Evolutionary conservation across 1,139 yeast species (phyloP).

Genomic region (Debaryomyces subglobosus): DNA sequence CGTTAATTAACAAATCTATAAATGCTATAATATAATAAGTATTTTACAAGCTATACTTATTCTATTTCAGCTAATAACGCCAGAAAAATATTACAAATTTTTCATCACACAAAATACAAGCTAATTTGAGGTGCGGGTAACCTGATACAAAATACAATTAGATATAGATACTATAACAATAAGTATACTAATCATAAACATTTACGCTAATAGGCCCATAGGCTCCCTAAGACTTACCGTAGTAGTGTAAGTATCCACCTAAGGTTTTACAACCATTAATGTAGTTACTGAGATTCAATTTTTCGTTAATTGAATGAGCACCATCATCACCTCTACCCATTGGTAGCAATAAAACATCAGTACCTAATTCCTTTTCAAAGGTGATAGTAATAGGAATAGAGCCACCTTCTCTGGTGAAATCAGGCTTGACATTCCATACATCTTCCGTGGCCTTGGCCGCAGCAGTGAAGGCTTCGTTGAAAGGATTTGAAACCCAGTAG

Average conservation of each 20-base stretch:
- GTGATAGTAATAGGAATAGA: constrained; percentile 95
- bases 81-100: constrained; percentile 7
- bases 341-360: constrained; percentile 86
- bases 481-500: constrained; percentile 96
- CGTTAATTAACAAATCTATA: constrained; percentile 5
- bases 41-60: background rate
- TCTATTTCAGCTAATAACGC: background rate
- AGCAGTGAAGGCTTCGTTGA: constrained; percentile 89
- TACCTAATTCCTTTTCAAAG: constrained; percentile 83
- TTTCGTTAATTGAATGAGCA: constrained; percentile 97
- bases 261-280: constrained; percentile 92
- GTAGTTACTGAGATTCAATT: constrained; percentile 84
- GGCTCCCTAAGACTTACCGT: constrained; percentile 44
- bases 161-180: background rate
- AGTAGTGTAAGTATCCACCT: constrained; percentile 91
- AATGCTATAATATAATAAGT: constrained; percentile 1
- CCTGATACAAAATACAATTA: background rate
- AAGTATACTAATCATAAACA: background rate
- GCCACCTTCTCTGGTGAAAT: constrained; percentile 97
- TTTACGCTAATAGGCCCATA: background rate
- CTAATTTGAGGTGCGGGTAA: constrained; percentile 8
- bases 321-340: constrained; percentile 99
- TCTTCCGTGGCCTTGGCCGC: constrained; percentile 92
- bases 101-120: constrained; percentile 8
- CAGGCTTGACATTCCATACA: constrained; percentile 95